phyloP scores from a whole-genome alignment of 441 rosid species.

The Theobroma grandiflorum region DNA sequence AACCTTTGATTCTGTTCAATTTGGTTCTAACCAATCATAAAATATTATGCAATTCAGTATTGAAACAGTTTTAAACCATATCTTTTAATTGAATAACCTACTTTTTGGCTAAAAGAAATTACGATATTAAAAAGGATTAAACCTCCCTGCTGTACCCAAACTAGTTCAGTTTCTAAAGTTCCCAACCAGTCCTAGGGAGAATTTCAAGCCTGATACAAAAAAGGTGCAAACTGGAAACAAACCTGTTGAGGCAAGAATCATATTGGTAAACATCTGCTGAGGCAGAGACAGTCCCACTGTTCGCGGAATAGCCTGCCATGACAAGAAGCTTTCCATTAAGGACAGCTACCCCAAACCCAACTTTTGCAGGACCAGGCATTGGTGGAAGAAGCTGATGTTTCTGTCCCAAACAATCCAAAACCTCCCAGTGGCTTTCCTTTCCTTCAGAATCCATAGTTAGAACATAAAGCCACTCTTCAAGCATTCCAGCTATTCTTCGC shows the following conservation, averaged over 20 bases:
- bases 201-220: background rate
- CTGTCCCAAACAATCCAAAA: conserved; percentile 74
- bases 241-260: conserved; percentile 97
- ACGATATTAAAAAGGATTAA: background rate
- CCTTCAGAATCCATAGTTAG: conserved; percentile 72
- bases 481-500: conserved; percentile 75
- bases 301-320: conserved; percentile 75
- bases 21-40: background rate
- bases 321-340: conserved; percentile 85
- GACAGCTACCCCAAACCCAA: conserved; percentile 80
- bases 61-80: background rate
- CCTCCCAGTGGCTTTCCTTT: conserved; percentile 93
- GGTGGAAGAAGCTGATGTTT: conserved; percentile 68
- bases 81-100: background rate
- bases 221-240: conserved; percentile 27
- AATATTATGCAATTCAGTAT: background rate
- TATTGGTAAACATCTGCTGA: conserved; percentile 86
- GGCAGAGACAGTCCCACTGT: conserved; percentile 62
- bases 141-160: background rate
- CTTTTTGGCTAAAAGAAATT: background rate
- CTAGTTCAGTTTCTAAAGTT: background rate
- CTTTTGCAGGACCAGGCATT: conserved; percentile 82
- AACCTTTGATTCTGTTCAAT: background rate
- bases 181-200: conserved; percentile 3
- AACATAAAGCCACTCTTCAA: conserved; percentile 92